Percentiles rank a stretch among this genome's conserved stretches.
phyloP scores from a whole-genome alignment of 2,329 filamentous ascomycete species.

The Macrophomina tecta region DNA sequence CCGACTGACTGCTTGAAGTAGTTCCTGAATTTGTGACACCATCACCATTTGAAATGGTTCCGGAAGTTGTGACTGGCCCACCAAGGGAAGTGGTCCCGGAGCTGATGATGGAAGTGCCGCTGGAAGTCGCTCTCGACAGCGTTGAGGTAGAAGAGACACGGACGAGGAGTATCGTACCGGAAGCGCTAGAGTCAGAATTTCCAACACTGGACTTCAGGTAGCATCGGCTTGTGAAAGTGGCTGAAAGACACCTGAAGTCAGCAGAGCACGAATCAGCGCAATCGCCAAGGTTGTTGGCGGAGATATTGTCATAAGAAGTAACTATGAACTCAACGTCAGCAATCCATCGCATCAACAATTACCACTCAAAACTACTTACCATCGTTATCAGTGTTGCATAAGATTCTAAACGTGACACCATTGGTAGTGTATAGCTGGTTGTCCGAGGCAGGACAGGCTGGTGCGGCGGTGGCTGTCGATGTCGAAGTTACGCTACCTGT shows the following conservation, averaged over 20 bases:
- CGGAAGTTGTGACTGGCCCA: too few species aligned
- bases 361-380: not conserved
- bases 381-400: constrained; percentile 1
- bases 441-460: not conserved
- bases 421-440: not conserved
- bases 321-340: not conserved
- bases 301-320: not conserved
- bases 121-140: not conserved
- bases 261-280: not conserved
- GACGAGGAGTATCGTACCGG: not conserved
- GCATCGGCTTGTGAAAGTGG: not conserved
- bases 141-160: not conserved
- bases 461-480: not conserved
- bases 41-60: too few species aligned
- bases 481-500: not conserved
- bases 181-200: not conserved
- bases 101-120: not conserved
- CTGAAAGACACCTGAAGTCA: not conserved
- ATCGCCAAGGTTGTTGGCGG: not conserved
- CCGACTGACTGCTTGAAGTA: too few species aligned
- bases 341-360: too few species aligned
- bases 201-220: not conserved
- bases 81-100: too few species aligned
- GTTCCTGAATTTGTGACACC: too few species aligned
- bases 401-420: not conserved